A percentile compares a stretch with the other conserved stretches of the same genome.
These are phyloP conservation scores for Ilyonectria mors-panacis DNA, from an alignment of 2,329 filamentous ascomycete species.

Conservation along the genomic window DNA sequence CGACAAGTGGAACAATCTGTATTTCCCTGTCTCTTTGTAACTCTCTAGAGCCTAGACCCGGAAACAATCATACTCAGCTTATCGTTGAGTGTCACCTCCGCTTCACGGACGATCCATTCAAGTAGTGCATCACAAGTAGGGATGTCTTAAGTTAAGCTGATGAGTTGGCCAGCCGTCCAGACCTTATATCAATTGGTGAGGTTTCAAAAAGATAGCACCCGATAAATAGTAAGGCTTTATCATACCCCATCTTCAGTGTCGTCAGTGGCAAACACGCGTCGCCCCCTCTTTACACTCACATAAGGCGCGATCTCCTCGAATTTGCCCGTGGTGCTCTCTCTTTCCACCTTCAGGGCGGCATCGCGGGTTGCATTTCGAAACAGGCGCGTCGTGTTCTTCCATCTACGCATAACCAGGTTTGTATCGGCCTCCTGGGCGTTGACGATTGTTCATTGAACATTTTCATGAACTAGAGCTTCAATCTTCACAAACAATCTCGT, in stretches of 20 bases:
- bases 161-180: not conserved
- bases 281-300: not conserved
- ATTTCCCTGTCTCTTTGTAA: too few species aligned
- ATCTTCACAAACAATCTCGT: not conserved
- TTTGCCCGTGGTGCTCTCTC: not conserved
- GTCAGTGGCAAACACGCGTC: not conserved
- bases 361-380: not conserved
- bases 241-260: constrained; percentile 2
- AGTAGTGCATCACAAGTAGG: not conserved
- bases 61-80: too few species aligned
- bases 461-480: not conserved
- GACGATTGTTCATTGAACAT: not conserved
- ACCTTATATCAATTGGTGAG: not conserved
- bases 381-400: constrained; percentile 1
- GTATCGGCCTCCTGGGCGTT: not conserved
- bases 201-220: not conserved
- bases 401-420: not conserved
- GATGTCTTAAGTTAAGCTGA: not conserved
- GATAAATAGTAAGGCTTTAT: not conserved
- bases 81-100: not conserved
- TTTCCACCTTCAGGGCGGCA: not conserved
- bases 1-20: too few species aligned
- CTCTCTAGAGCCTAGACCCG: too few species aligned
- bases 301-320: not conserved
- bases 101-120: not conserved